These are phyloP conservation scores for Cyanidioschyzon merolae DNA, from an alignment of 23 red algal species.

Conservation along the genomic window DNA sequence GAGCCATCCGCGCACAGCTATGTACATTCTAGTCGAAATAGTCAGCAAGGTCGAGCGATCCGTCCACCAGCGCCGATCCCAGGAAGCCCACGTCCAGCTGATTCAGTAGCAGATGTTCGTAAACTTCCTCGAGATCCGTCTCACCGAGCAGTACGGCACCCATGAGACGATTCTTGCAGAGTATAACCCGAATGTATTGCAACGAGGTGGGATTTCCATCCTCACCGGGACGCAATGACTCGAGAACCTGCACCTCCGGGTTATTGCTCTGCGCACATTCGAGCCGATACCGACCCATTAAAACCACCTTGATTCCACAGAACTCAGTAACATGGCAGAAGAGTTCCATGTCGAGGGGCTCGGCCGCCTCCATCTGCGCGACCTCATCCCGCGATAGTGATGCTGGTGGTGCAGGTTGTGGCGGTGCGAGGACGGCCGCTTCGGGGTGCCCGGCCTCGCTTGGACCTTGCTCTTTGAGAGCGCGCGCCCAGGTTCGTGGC, in stretches of 20 bases:
- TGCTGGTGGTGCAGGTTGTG: not conserved
- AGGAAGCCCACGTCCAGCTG: slow-evolving; percentile 42
- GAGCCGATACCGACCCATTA: slow-evolving; percentile 64
- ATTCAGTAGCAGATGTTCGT: slow-evolving; percentile 79
- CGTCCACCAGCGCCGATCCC: slow-evolving; percentile 37
- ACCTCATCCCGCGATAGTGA: not conserved
- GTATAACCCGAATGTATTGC: slow-evolving; percentile 38
- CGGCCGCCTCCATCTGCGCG: not conserved
- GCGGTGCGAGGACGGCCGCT: not conserved
- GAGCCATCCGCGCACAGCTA: too few species aligned
- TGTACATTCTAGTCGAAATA: slow-evolving; percentile 94
- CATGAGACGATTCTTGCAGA: slow-evolving; percentile 31
- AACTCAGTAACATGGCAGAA: slow-evolving; percentile 82
- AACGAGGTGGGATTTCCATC: not conserved
- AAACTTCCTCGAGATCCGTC: slow-evolving; percentile 56
- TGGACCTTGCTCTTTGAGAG: not conserved
- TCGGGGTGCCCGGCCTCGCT: not conserved
- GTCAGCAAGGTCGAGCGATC: slow-evolving; percentile 54
- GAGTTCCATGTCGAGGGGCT: slow-evolving; percentile 50
- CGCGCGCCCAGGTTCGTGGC: not conserved
- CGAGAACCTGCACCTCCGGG: slow-evolving; percentile 30
- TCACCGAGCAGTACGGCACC: slow-evolving; percentile 81
- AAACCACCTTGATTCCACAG: slow-evolving; percentile 55
- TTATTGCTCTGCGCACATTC: slow-evolving; percentile 35
- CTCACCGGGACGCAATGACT: slow-evolving; percentile 37